These are phyloP conservation scores for Rhizopogon roseolus DNA, from an alignment of 768 basidiomycete species.

Conservation along the genomic window DNA sequence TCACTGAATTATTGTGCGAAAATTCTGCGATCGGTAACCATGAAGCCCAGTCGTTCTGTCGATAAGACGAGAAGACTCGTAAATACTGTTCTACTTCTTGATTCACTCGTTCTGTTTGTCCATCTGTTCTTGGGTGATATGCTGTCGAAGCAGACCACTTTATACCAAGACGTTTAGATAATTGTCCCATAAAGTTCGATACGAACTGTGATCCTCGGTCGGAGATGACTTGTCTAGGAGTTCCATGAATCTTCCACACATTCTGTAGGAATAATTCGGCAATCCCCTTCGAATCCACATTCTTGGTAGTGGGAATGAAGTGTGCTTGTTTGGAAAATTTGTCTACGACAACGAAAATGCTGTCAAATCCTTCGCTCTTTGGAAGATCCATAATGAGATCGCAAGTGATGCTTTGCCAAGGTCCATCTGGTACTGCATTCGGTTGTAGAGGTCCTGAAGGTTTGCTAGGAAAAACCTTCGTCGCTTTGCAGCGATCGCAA, in stretches of 20 bases:
- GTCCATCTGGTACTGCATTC: background rate
- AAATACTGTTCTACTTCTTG: conserved; percentile 33
- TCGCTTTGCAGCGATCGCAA: background rate
- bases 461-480: background rate
- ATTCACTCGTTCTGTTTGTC: conserved; percentile 37
- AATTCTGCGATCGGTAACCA: conserved; percentile 30
- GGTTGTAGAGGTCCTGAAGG: background rate
- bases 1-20: conserved; percentile 25
- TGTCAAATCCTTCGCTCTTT: background rate
- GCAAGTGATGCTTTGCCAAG: background rate
- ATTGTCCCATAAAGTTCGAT: background rate
- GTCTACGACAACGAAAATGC: background rate
- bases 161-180: background rate
- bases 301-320: background rate
- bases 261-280: background rate
- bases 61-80: conserved; percentile 23
- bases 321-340: background rate
- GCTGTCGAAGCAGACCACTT: conserved; percentile 20
- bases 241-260: conserved; percentile 3
- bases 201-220: conserved; percentile 3
- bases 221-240: background rate
- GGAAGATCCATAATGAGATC: background rate
- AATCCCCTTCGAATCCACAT: background rate
- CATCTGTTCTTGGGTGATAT: conserved; percentile 37
- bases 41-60: conserved; percentile 30